Evolutionary conservation across 2,329 filamentous ascomycete species (phyloP).

Genomic region (Talaromyces amestolkiae): DNA sequence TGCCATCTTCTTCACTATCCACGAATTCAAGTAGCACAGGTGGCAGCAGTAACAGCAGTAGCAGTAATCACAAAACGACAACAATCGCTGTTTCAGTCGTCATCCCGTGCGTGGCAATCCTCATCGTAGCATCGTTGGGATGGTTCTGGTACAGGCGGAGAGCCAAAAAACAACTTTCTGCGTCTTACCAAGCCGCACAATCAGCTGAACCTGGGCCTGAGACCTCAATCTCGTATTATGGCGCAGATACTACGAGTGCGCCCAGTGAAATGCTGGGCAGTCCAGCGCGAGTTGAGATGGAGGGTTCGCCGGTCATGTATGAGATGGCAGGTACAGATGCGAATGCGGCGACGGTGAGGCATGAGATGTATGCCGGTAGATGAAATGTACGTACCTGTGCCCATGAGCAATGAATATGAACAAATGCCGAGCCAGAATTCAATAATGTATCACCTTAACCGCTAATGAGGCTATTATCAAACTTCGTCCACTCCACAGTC

Average conservation of each 20-base stretch:
- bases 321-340: neutral
- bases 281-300: neutral
- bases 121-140: neutral
- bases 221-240: neutral
- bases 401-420: neutral
- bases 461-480: too few relatives aligned
- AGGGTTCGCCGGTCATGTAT: neutral
- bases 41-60: neutral
- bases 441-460: neutral
- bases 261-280: neutral
- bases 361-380: constrained; percentile 9
- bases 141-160: constrained; percentile 15
- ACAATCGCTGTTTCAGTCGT: constrained; percentile 8
- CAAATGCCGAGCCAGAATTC: neutral
- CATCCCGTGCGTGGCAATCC: neutral
- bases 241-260: neutral
- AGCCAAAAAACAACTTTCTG: neutral
- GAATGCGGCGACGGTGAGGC: neutral
- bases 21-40: neutral
- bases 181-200: neutral
- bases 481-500: neutral
- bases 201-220: neutral
- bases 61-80: neutral
- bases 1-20: neutral
- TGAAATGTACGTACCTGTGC: neutral